Evolutionary conservation across 805 yeast species (phyloP), one percentile per base, ranked within the genome.

Genomic region (Lachancea waltii): DNA sequence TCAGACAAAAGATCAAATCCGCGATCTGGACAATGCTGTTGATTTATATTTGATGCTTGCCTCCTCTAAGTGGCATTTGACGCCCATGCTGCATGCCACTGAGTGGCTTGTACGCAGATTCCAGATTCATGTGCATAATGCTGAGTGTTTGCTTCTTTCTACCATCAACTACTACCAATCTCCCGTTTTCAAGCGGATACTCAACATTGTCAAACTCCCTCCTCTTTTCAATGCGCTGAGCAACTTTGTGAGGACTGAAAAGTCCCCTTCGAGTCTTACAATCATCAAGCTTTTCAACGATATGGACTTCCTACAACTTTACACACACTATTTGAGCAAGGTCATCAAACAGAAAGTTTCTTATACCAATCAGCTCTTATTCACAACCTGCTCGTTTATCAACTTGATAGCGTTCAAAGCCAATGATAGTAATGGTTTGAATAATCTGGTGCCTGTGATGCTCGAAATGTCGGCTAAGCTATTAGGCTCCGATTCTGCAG

Each of bases 101-200:
- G 98, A 92, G 66, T 92, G 98, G 98, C 75, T 89, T 17, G 81
- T 92, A 14, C 81, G 98, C 65, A 74, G 97, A 50, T 92, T 79
- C 66, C 80, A 86, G 54, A 77, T 86, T 48, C 89, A 92, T 56
- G 69, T 84, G 34, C 80, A 82, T 52, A 86, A 84, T 53, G 65
- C 87, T 0, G 97, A 90, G 58, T 57, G 68, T 38, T 55, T 92
- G 22, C 55, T 92, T 31, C 61, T 90, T 40, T 70, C 89, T 2
- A 72, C 83, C 1, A 68, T 92, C 48, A 94, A 96, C n/a, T 85
- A 82, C 63, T 85, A 80, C 62, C 75, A 72, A 48, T 69, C 75
- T 26, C 80, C 87, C 0, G 69, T 84, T 5, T 92, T 92, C 59
- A 71, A 77, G 35, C 77, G 92, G 48, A 67, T 90, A 31, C 63